Conservation (phyloP, 1,284 basidiomycete genomes). For the Lentinula novae-zelandiae region DNA sequence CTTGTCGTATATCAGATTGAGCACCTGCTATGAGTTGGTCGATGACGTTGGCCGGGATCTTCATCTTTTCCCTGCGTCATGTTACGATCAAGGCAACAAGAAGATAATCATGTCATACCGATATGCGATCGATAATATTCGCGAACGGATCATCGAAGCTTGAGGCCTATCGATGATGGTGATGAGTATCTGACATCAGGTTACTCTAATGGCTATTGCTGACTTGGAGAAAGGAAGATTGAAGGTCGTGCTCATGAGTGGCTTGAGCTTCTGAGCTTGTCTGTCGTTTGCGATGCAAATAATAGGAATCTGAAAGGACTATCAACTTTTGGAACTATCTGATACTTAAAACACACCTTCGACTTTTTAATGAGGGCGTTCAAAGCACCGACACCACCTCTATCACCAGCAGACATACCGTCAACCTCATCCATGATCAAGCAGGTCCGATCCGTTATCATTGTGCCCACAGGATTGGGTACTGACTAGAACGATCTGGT, state of each 20-base stretch:
- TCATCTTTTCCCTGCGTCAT: conserved; percentile 82
- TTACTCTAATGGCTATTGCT: conserved; percentile 18
- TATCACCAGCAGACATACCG: conserved; percentile 97
- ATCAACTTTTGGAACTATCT: conserved; percentile 1
- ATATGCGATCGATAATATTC: conserved; percentile 85
- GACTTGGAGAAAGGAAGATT: conserved; percentile 78
- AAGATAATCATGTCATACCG: conserved; percentile 49
- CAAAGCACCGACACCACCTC: conserved; percentile 93
- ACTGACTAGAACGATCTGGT: conserved; percentile 31
- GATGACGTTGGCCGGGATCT: conserved; percentile 85
- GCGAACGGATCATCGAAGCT: conserved; percentile 71
- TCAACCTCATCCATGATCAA: conserved; percentile 99
- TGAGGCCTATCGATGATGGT: conserved; percentile 55
- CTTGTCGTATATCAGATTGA: conserved; percentile 94
- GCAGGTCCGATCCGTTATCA: conserved; percentile 78
- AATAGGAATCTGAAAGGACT: conserved; percentile 74
- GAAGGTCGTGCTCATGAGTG: conserved; percentile 73
- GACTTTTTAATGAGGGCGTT: conserved; percentile 93
- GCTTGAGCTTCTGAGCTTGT: conserved; percentile 86
- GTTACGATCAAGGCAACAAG: background rate
- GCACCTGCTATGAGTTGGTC: conserved; percentile 89
- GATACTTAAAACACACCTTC: conserved; percentile 47
- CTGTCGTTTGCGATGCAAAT: conserved; percentile 98
- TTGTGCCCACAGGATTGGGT: conserved; percentile 65
- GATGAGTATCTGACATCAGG: conserved; percentile 7